phyloP scores from a whole-genome alignment of 805 yeast species.

The Candida sithepensis region DNA sequence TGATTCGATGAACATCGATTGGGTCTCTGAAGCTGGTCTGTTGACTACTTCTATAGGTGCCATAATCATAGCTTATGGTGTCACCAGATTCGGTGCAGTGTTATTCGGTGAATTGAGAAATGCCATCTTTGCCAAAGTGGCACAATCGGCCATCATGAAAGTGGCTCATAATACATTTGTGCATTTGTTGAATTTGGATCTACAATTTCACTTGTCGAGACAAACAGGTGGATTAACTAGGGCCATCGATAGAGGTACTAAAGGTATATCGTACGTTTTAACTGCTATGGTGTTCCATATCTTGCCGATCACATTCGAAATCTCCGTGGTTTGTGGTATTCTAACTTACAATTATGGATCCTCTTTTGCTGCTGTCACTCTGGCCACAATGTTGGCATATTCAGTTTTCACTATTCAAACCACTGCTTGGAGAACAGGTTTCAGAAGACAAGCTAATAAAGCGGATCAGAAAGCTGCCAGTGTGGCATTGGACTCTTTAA shows the following conservation, averaged over 20 bases:
- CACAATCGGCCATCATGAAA: conserved; percentile 86
- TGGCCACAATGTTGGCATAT: conserved; percentile 85
- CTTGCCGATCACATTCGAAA: conserved; percentile 88
- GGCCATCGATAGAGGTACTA: conserved; percentile 96
- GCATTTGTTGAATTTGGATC: conserved; percentile 79
- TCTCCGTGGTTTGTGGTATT: conserved; percentile 88
- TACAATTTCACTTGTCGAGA: conserved; percentile 82
- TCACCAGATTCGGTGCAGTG: conserved; percentile 91
- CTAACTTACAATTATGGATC: conserved; percentile 89
- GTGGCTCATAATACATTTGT: conserved; percentile 86
- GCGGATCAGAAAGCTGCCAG: conserved; percentile 97
- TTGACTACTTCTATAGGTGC: conserved; percentile 63
- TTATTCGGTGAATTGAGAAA: conserved; percentile 91
- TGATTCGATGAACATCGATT: conserved; percentile 90
- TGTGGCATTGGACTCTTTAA: conserved; percentile 88
- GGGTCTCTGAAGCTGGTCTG: conserved; percentile 62
- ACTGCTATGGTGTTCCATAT: conserved; percentile 98
- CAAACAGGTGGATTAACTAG: conserved; percentile 96
- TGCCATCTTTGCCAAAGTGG: conserved; percentile 93
- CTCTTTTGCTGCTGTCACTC: conserved; percentile 84
- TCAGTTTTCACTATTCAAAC: conserved; percentile 84
- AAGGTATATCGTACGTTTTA: conserved; percentile 90
- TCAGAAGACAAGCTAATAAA: conserved; percentile 81
- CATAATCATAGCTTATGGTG: conserved; percentile 81
- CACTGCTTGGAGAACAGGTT: conserved; percentile 94